Percentiles rank a stretch among this genome's conserved stretches.
Conservation (phyloP, 495 filamentous ascomycete genomes). For the Cetradonia linearis region DNA sequence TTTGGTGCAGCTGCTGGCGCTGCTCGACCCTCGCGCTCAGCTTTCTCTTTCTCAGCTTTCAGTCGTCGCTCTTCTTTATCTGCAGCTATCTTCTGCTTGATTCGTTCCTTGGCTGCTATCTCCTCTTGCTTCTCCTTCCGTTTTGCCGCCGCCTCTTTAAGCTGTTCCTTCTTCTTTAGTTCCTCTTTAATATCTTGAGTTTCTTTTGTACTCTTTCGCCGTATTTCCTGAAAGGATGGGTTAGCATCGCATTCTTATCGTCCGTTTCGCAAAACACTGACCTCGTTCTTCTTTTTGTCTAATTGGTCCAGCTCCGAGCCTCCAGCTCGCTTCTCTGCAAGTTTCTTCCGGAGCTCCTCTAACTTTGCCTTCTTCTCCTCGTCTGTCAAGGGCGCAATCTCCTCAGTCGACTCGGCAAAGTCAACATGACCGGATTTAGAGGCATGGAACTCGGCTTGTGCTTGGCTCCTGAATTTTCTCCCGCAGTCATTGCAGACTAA, state of each 20-base stretch:
- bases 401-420: slow-evolving; percentile 87
- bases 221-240: slow-evolving; percentile 55
- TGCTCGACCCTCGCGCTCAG: slow-evolving; percentile 63
- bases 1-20: slow-evolving; percentile 38
- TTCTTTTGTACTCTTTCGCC: slow-evolving; percentile 71
- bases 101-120: slow-evolving; percentile 72
- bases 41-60: slow-evolving; percentile 75
- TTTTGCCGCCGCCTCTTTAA: slow-evolving; percentile 81
- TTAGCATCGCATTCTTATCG: background rate
- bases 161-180: slow-evolving; percentile 70
- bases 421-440: slow-evolving; percentile 80
- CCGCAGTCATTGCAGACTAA: slow-evolving; percentile 85
- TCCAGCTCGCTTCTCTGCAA: slow-evolving; percentile 62
- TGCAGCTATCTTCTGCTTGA: slow-evolving; percentile 84
- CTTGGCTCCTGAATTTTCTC: slow-evolving; percentile 74
- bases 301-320: slow-evolving; percentile 66
- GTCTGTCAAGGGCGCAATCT: slow-evolving; percentile 79
- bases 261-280: slow-evolving; percentile 25
- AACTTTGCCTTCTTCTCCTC: slow-evolving; percentile 79
- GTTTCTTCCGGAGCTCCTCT: slow-evolving; percentile 58
- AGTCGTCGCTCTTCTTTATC: slow-evolving; percentile 77
- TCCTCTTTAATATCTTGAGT: slow-evolving; percentile 73
- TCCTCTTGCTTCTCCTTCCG: slow-evolving; percentile 79
- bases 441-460: slow-evolving; percentile 82
- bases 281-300: slow-evolving; percentile 84